Conservation (phyloP, 768 basidiomycete genomes). For the Neoboletus subvelutipes region DNA sequence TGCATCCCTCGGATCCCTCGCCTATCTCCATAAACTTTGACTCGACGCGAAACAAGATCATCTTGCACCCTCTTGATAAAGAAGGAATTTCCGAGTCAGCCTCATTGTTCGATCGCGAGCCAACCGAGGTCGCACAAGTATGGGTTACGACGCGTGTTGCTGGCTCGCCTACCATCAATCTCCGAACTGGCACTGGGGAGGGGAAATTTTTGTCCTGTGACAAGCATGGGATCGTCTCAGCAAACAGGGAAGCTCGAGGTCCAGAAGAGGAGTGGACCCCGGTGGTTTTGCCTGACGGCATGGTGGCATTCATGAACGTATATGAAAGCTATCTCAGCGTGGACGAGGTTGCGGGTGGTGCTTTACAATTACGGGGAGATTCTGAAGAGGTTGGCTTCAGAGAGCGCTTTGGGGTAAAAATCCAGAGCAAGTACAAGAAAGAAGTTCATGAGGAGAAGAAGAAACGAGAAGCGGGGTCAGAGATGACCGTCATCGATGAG, state of each 20-base stretch:
- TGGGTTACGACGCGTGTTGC: constrained; percentile 90
- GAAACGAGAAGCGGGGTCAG: constrained; percentile 56
- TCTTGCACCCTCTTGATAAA: constrained; percentile 65
- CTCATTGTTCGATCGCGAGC: constrained; percentile 61
- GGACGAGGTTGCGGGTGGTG: constrained; percentile 85
- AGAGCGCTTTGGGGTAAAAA: constrained; percentile 86
- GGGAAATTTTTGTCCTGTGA: constrained; percentile 91
- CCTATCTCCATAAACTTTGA: constrained; percentile 79
- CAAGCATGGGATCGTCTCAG: constrained; percentile 78
- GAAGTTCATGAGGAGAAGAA: constrained; percentile 80
- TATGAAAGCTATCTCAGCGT: constrained; percentile 87
- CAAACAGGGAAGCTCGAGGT: constrained; percentile 85
- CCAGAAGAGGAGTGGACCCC: constrained; percentile 95
- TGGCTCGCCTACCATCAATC: constrained; percentile 79
- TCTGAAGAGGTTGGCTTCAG: constrained; percentile 82
- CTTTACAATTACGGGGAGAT: constrained; percentile 76
- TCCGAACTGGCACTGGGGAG: constrained; percentile 83
- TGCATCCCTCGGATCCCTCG: constrained; percentile 78
- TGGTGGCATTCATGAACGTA: constrained; percentile 84
- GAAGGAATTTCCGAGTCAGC: constrained; percentile 46
- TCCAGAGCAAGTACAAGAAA: constrained; percentile 86
- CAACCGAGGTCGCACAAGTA: constrained; percentile 83
- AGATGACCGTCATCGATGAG: constrained; percentile 64
- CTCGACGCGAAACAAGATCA: constrained; percentile 68
- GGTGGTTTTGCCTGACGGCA: constrained; percentile 75